phyloP scores from a whole-genome alignment of 2,329 filamentous ascomycete genomes.

The Parascedosporium putredinis region DNA sequence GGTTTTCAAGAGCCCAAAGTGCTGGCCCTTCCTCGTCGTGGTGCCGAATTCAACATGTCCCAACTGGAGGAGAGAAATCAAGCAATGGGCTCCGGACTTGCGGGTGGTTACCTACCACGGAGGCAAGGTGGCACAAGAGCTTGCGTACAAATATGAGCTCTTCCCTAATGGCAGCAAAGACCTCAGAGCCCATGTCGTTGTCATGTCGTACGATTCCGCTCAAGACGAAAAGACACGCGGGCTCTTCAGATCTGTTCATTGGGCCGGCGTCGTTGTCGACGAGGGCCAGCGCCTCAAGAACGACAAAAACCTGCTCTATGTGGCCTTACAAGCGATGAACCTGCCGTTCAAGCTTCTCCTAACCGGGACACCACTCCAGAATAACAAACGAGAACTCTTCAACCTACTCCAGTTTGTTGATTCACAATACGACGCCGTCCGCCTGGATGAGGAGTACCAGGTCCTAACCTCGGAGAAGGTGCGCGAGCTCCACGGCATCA shows the following conservation, averaged over 20 bases:
- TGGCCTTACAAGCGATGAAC: slow-evolving; percentile 59
- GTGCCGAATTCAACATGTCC: slow-evolving; percentile 91
- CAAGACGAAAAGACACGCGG: slow-evolving; percentile 57
- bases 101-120: slow-evolving; percentile 92
- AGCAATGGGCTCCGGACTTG: slow-evolving; percentile 78
- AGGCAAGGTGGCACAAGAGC: slow-evolving; percentile 59
- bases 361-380: slow-evolving; percentile 88
- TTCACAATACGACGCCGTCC: slow-evolving; percentile 53
- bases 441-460: slow-evolving; percentile 64
- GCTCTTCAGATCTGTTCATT: slow-evolving; percentile 62
- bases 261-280: slow-evolving; percentile 84
- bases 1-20: slow-evolving; percentile 52
- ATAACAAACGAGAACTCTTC: slow-evolving; percentile 90
- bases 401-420: slow-evolving; percentile 96
- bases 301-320: slow-evolving; percentile 74
- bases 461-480: slow-evolving; percentile 79
- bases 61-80: slow-evolving; percentile 97
- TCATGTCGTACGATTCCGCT: slow-evolving; percentile 90
- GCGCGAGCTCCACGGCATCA: slow-evolving; percentile 68
- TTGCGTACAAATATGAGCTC: slow-evolving; percentile 75
- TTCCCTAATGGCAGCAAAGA: slow-evolving; percentile 57
- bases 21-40: slow-evolving; percentile 87
- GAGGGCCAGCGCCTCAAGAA: slow-evolving; percentile 95
- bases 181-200: slow-evolving; percentile 79
- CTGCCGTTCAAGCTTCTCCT: slow-evolving; percentile 78